Conservation (phyloP, 768 basidiomycete genomes). For the Kwoniella botswanensis region DNA sequence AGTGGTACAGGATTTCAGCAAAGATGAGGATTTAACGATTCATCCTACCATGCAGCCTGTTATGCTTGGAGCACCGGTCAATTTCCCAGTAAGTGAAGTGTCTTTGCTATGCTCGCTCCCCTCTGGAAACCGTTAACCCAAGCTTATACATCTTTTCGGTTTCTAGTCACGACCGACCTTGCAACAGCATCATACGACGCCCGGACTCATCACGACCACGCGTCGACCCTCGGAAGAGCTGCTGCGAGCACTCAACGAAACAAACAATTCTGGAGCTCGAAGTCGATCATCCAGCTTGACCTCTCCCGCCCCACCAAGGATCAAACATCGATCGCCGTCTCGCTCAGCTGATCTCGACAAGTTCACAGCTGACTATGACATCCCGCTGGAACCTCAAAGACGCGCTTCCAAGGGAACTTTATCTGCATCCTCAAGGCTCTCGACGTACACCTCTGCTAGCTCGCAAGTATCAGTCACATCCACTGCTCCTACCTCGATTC, state of each 20-base stretch:
- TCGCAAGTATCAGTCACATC: slow-evolving; percentile 15
- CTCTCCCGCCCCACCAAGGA: slow-evolving; percentile 49
- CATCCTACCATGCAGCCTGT: slow-evolving; percentile 26
- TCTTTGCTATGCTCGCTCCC: slow-evolving; percentile 2
- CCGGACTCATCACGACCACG: slow-evolving; percentile 10
- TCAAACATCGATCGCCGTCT: slow-evolving; percentile 48
- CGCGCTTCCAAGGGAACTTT: slow-evolving; percentile 12
- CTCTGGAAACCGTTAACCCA: neutral
- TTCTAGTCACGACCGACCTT: slow-evolving; percentile 23
- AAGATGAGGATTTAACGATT: slow-evolving; percentile 71
- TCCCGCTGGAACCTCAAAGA: slow-evolving; percentile 19
- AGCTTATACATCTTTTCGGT: neutral
- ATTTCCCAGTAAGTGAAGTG: slow-evolving; percentile 17
- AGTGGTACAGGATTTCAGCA: slow-evolving; percentile 52
- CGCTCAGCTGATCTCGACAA: slow-evolving; percentile 55
- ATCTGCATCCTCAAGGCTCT: slow-evolving; percentile 21
- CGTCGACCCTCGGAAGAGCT: slow-evolving; percentile 20
- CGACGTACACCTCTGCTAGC: slow-evolving; percentile 28
- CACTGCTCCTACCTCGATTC: slow-evolving; percentile 15
- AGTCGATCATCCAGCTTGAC: slow-evolving; percentile 46
- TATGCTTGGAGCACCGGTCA: slow-evolving; percentile 7
- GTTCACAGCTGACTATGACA: slow-evolving; percentile 42
- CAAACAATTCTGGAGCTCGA: slow-evolving; percentile 17
- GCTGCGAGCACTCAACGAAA: neutral
- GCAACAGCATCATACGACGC: slow-evolving; percentile 31